Base-by-base conservation (phyloP, 768 basidiomycete genomes). In the Termitomyces sp. region DNA sequence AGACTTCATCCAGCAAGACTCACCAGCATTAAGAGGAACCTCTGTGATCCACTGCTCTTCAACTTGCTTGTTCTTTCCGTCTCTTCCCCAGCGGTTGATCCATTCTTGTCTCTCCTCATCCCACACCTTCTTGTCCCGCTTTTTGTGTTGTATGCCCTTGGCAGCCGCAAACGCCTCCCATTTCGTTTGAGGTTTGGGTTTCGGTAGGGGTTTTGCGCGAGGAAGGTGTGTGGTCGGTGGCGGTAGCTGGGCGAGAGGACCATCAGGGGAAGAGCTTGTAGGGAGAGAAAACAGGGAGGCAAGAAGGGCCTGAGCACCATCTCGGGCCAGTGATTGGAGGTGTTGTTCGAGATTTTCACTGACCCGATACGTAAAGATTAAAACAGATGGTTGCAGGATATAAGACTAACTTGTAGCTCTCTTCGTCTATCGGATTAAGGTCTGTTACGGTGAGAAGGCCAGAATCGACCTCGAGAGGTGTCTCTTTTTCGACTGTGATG, bases 151-250 rank as follows among this genome's bases (percentile, higher is more conserved):
- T 66, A 98, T 98, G 37, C 97, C 97, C 76, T 97, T 98, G 37
- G 91, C 87, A 48, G 86, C 85, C 5, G 96, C 96, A 67, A 98
- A 99, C 56, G 83, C 79, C 76, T 98, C 92, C 97, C 97, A 99
- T 72, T 97, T 98, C 7, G 96, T 98, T 34, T 81, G 85, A 9
- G 88, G 87, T 73, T 96, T 97, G 2, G 90, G 89, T 66, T 94
- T 95, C 0, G 95, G 97, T 2, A 98, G 77, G 0, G 91, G 92
- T 70, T 99, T 98, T 31, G 94, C 82, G 24, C 97, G 84, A 0
- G 97, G 97, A 1, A 98, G 82, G 48, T 78, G 75, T 28, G 88
- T 91, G 1, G 79, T 82, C 2, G 92, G 89, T 1, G 83, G 67
- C 0, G 96, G 95, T 3, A 97, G 87, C 56, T 84, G 78, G 1